phyloP scores from a whole-genome alignment of 306 rosid genomes.

The Lathyrus oleraceus region DNA sequence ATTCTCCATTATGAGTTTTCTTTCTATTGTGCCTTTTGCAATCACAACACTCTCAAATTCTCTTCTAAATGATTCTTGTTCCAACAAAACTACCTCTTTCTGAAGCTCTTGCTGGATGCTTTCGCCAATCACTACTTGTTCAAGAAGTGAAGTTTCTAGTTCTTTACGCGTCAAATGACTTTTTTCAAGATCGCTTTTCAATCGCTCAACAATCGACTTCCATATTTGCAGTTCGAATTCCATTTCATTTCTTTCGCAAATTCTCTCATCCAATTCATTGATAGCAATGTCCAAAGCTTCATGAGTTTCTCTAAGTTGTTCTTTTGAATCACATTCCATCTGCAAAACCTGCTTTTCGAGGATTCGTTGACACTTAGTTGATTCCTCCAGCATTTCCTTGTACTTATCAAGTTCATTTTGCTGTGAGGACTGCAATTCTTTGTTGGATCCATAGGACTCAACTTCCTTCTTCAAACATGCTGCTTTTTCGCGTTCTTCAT shows the following conservation, averaged over 20 bases:
- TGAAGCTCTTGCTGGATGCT: slow-evolving; percentile 57
- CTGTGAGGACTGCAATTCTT: slow-evolving; percentile 40
- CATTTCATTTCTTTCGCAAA: slow-evolving; percentile 58
- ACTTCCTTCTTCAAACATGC: slow-evolving; percentile 40
- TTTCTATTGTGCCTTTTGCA: slow-evolving; percentile 47
- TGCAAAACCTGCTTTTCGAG: slow-evolving; percentile 44
- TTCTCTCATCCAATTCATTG: slow-evolving; percentile 52
- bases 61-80: slow-evolving; percentile 62
- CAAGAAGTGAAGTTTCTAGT: slow-evolving; percentile 77
- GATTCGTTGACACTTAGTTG: slow-evolving; percentile 43
- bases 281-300: slow-evolving; percentile 52
- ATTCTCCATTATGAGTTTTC: slow-evolving; percentile 57
- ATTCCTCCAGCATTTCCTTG: slow-evolving; percentile 63
- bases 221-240: slow-evolving; percentile 71
- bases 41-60: slow-evolving; percentile 56
- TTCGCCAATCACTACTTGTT: slow-evolving; percentile 64
- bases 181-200: slow-evolving; percentile 57
- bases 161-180: slow-evolving; percentile 51
- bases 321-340: slow-evolving; percentile 36
- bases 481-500: slow-evolving; percentile 44
- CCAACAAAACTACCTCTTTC: slow-evolving; percentile 54
- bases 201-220: slow-evolving; percentile 57
- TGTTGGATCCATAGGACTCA: slow-evolving; percentile 47
- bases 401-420: slow-evolving; percentile 54
- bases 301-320: slow-evolving; percentile 41